These are phyloP conservation scores for Claviceps monticola DNA, from an alignment of 2,329 filamentous ascomycete species.

Conservation along the genomic window DNA sequence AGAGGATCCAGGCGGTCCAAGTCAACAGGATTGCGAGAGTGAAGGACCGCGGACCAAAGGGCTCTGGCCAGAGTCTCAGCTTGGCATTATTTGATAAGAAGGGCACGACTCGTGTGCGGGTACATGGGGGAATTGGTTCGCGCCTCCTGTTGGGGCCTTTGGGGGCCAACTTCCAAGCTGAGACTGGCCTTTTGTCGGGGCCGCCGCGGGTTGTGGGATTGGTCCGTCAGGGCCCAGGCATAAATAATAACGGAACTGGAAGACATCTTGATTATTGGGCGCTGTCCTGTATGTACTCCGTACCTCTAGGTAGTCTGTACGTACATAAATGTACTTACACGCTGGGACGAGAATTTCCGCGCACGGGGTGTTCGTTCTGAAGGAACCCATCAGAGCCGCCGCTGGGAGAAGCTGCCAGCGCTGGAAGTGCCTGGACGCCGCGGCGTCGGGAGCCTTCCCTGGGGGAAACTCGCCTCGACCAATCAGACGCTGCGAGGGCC, in stretches of 20 bases:
- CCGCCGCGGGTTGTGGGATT: background rate
- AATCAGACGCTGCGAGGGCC: too few species aligned
- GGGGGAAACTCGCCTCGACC: too few species aligned
- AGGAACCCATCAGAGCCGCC: too few species aligned
- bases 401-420: too few species aligned
- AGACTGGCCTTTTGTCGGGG: background rate
- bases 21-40: background rate
- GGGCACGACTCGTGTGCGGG: conserved; percentile 7
- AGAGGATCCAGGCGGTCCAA: background rate
- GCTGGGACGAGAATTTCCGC: too few species aligned
- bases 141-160: background rate
- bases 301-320: background rate
- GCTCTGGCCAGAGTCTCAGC: background rate
- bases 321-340: background rate
- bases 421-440: too few species aligned
- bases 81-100: conserved; percentile 1
- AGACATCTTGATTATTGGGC: too few species aligned
- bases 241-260: too few species aligned
- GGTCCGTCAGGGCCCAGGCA: background rate
- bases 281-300: background rate
- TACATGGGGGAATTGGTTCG: conserved; percentile 1
- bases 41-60: background rate
- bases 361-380: too few species aligned
- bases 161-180: background rate
- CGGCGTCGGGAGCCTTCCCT: too few species aligned